A percentile compares a stretch with the other conserved stretches of the same genome.
Evolutionary conservation across 2,329 filamentous ascomycete species (phyloP).

Genomic region (Colletotrichum theobromicola): DNA sequence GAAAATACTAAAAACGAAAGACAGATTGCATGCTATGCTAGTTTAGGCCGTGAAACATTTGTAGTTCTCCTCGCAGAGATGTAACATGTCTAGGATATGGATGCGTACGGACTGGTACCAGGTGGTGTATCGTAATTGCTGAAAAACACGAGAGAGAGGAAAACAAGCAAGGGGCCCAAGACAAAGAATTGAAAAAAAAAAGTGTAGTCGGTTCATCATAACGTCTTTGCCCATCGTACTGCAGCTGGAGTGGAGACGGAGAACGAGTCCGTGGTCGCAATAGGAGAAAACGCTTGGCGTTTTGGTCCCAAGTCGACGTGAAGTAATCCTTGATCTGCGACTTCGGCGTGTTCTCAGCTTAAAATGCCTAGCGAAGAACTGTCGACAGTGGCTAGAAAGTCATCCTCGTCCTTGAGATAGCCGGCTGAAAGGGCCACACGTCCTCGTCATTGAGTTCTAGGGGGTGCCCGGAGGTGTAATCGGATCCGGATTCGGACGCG

Average conservation of each 20-base stretch:
- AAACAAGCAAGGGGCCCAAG: neutral
- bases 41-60: neutral
- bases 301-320: neutral
- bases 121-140: neutral
- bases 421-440: neutral
- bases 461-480: neutral
- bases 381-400: neutral
- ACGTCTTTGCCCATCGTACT: neutral
- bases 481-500: neutral
- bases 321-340: neutral
- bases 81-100: neutral
- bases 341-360: neutral
- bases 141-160: neutral
- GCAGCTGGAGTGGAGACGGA: neutral
- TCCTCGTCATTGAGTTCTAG: neutral
- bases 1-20: neutral
- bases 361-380: neutral
- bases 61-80: neutral
- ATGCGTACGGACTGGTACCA: neutral
- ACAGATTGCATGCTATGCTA: neutral
- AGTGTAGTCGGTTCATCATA: neutral
- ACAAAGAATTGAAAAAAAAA: neutral
- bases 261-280: neutral
- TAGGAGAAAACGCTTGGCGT: neutral
- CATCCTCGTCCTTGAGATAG: neutral